These are phyloP conservation scores for Cyanodermella asteris DNA, from an alignment of 2,329 filamentous ascomycete genomes.

Conservation along the genomic window DNA sequence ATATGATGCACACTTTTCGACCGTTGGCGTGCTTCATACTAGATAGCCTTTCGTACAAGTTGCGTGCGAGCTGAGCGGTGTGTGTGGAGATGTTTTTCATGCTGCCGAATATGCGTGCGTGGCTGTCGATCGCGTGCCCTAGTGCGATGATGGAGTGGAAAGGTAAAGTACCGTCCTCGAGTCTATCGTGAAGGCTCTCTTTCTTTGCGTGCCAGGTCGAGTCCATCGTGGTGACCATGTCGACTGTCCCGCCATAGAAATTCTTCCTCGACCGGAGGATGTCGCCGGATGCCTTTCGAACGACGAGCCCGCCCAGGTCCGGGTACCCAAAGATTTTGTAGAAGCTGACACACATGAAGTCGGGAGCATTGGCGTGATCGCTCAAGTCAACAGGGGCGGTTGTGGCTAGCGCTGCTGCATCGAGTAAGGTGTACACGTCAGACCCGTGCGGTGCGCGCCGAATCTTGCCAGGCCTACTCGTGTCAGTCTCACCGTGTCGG, in stretches of 20 bases:
- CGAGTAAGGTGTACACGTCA: constrained; percentile 29
- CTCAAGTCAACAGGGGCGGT: constrained; percentile 35
- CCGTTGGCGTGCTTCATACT: constrained; percentile 32
- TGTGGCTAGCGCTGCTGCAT: constrained; percentile 43
- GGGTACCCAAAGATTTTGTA: constrained; percentile 49
- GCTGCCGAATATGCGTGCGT: constrained; percentile 32
- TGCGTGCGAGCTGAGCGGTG: constrained; percentile 29
- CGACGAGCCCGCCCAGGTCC: constrained; percentile 39
- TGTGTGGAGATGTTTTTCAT: constrained; percentile 38
- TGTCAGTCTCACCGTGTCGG: no score
- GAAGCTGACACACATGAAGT: constrained; percentile 38
- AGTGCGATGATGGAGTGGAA: constrained; percentile 41
- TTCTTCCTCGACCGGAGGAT: constrained; percentile 35
- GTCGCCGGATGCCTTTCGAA: constrained; percentile 29
- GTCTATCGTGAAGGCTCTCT: constrained; percentile 25
- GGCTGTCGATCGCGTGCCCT: constrained; percentile 14
- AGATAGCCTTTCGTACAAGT: constrained; percentile 26
- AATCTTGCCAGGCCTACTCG: constrained; percentile 4
- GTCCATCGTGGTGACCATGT: constrained; percentile 27
- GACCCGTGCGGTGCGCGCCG: constrained; percentile 2
- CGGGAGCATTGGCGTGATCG: constrained; percentile 25
- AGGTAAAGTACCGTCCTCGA: constrained; percentile 46
- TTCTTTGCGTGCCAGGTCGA: constrained; percentile 31
- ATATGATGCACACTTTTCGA: constrained; percentile 28
- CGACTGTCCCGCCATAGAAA: constrained; percentile 46